Conservation (phyloP, 2,329 filamentous ascomycete species). For the Sporothrix humicola region DNA sequence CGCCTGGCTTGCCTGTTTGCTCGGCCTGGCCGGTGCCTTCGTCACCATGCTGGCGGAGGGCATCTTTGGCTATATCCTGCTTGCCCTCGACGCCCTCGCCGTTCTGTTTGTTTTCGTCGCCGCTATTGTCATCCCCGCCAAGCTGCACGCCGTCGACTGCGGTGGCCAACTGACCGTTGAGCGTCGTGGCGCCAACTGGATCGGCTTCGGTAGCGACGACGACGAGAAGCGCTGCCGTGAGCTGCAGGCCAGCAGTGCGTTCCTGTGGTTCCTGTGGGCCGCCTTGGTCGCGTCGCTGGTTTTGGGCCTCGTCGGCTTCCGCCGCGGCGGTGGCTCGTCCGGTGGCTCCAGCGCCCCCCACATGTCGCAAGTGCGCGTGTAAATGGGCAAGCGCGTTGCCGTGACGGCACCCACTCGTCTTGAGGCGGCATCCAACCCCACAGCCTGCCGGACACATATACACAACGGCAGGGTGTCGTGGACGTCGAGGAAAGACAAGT, state of each 20-base stretch:
- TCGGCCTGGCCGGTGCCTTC: conserved; percentile 63
- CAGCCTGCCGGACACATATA: no score
- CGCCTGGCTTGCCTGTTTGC: conserved; percentile 68
- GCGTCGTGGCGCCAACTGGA: conserved; percentile 54
- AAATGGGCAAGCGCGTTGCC: neutral
- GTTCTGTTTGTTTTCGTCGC: conserved; percentile 73
- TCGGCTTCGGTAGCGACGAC: conserved; percentile 66
- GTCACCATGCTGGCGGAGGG: conserved; percentile 49
- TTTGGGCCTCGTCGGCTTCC: conserved; percentile 60
- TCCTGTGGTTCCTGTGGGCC: conserved; percentile 79
- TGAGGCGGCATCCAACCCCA: no score
- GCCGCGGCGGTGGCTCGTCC: conserved; percentile 53
- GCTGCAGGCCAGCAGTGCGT: conserved; percentile 74
- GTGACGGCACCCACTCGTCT: no score
- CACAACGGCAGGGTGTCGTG: no score
- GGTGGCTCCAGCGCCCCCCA: conserved; percentile 51
- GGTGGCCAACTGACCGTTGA: conserved; percentile 51
- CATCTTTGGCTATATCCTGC: conserved; percentile 58
- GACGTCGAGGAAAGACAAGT: neutral
- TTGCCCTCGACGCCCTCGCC: conserved; percentile 63
- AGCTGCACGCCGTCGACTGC: conserved; percentile 73
- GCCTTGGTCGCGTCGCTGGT: conserved; percentile 63
- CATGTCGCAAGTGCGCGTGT: conserved; percentile 63
- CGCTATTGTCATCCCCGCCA: conserved; percentile 72
- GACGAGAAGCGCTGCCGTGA: conserved; percentile 72